Evolutionary conservation across 371 early-diverging fungal genomes (phyloP), one percentile per base, ranked within the genome.

Genomic region (Massospora cicadina): DNA sequence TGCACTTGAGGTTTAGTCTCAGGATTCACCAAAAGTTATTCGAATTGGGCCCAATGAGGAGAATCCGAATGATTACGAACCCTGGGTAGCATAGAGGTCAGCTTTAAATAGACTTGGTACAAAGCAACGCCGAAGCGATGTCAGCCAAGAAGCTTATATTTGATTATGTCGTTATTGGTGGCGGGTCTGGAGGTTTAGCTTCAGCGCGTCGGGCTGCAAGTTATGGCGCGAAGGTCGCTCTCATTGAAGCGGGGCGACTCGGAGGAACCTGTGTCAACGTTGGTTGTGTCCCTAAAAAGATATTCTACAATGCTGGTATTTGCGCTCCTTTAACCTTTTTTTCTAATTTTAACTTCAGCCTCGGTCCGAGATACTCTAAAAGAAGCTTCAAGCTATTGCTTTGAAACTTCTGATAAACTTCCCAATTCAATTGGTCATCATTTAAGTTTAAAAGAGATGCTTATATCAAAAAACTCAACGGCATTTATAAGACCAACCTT

Each of bases 271-370:
- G 95, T 67, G 96, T 95, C 67, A 95, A 93, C 67, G 91, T 91
- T 33, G 97, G 98, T 27, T 98, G 98, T 71, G 97, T 98, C 25
- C 99, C 99, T 53, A 98, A 98, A 77, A 98, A 98, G 77, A 86
- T 98, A 66, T 93, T 93, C 88, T 98, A 91, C 87, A 93, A 91
- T 75, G 81, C 93, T 55, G 84, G 86, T 79, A 77, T 7, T 32
- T 23, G 13, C 21, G 23, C 28, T 26, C 33, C 7, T 26, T 33
- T 10, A 32, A 26, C 33, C 33, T 58, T 25, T 43, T 43, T 31
- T 63, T 57, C 13, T 58, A 21, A 31, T 17, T 29, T 33, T 53
- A 58, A 30, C 23, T 21, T 23, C 72, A 79, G 95, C 93, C 31
- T 80, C 84, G 61, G 80, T 95, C 71, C 84, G 85, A 55, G 94